Conservation (phyloP, 2,329 filamentous ascomycete species). For the Fusarium sp. region DNA sequence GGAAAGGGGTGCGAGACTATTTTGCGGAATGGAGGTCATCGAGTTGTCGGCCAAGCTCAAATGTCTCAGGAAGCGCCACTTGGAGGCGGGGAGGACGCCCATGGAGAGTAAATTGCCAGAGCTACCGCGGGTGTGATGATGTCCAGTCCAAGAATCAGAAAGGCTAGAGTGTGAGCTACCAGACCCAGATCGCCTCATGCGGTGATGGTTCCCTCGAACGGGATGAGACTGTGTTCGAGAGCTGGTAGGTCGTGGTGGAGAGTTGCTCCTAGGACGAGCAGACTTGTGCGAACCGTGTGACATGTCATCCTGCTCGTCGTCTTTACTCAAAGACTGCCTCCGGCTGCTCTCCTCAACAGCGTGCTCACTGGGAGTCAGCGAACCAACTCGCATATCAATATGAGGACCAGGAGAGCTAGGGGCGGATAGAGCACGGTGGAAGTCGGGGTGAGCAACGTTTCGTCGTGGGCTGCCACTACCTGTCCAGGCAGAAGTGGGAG, state of each 20-base stretch:
- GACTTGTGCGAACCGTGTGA: conserved; percentile 59
- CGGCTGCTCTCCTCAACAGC: conserved; percentile 58
- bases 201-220: conserved; percentile 75
- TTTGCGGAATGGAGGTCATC: conserved; percentile 80
- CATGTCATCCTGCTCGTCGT: conserved; percentile 62
- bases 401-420: conserved; percentile 71
- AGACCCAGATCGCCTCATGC: conserved; percentile 87
- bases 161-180: conserved; percentile 90
- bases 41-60: conserved; percentile 93
- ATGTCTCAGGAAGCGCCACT: conserved; percentile 96
- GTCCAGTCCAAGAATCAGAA: conserved; percentile 72
- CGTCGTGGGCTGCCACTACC: conserved; percentile 67
- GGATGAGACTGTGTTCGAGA: conserved; percentile 79
- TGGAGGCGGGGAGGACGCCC: conserved; percentile 81
- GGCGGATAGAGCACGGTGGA: conserved; percentile 76
- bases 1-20: conserved; percentile 83
- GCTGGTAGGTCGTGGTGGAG: conserved; percentile 80
- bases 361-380: conserved; percentile 67
- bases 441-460: conserved; percentile 71
- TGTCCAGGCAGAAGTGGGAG: conserved; percentile 79
- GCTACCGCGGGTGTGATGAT: conserved; percentile 73
- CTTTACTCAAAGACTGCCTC: conserved; percentile 59
- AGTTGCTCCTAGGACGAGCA: conserved; percentile 78
- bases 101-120: conserved; percentile 80
- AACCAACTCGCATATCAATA: conserved; percentile 68